phyloP scores from a whole-genome alignment of 2,329 filamentous ascomycete species.

The Bipolaris cookei region DNA sequence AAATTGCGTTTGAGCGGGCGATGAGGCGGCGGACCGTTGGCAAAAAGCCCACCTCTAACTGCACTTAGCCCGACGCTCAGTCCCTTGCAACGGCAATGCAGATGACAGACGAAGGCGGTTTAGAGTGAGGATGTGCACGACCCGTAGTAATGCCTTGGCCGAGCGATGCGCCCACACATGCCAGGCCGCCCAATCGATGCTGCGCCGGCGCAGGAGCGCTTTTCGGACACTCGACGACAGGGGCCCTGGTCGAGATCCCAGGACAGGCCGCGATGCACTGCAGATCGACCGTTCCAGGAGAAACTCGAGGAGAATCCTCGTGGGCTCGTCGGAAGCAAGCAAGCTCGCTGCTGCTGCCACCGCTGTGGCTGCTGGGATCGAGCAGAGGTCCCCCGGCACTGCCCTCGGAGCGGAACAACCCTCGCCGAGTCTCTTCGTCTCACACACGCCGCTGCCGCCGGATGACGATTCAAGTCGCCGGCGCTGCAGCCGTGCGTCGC shows the following conservation, averaged over 20 bases:
- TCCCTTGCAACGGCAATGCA: constrained; percentile 52
- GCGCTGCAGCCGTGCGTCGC: constrained; percentile 15
- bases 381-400: constrained; percentile 13
- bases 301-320: constrained; percentile 28
- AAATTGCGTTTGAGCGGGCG: constrained; percentile 46
- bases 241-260: constrained; percentile 36
- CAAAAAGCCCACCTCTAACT: constrained; percentile 41
- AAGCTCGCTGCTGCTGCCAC: constrained; percentile 11
- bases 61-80: constrained; percentile 39
- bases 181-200: constrained; percentile 48
- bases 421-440: constrained; percentile 15
- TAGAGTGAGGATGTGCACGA: constrained; percentile 44
- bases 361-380: constrained; percentile 6
- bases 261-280: constrained; percentile 51
- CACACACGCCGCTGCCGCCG: constrained; percentile 19
- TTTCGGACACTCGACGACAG: constrained; percentile 41
- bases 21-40: constrained; percentile 49
- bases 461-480: constrained; percentile 9
- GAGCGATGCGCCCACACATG: constrained; percentile 46
- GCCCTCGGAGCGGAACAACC: constrained; percentile 30
- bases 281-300: constrained; percentile 48
- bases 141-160: constrained; percentile 41
- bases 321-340: constrained; percentile 35
- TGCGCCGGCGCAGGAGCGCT: constrained; percentile 48
- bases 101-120: constrained; percentile 42